Conservation (phyloP, 2,329 filamentous ascomycete species). For the Aspergillus costaricaensis region DNA sequence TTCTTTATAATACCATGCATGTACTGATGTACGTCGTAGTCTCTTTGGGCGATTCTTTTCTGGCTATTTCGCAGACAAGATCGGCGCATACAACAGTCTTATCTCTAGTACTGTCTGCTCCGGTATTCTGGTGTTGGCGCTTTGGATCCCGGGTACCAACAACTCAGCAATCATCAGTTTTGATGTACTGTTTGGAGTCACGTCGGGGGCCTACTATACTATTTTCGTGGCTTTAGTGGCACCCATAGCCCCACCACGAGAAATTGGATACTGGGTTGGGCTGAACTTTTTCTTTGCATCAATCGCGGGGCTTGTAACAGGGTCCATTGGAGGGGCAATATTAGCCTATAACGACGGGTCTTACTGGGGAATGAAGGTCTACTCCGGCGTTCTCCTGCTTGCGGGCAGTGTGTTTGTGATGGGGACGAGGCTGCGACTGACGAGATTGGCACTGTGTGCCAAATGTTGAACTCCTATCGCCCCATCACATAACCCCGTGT, state of each 20-base stretch:
- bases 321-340: conserved; percentile 66
- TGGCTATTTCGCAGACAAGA: conserved; percentile 17
- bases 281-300: conserved; percentile 61
- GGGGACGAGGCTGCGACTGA: background rate
- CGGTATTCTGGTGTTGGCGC: conserved; percentile 18
- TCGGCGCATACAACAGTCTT: conserved; percentile 24
- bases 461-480: background rate
- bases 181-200: conserved; percentile 65
- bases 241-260: conserved; percentile 66
- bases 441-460: background rate
- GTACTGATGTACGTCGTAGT: conserved; percentile 5
- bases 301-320: conserved; percentile 65
- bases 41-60: conserved; percentile 23
- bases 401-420: conserved; percentile 32
- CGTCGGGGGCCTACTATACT: conserved; percentile 63
- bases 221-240: conserved; percentile 60
- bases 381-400: conserved; percentile 58
- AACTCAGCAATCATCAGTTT: conserved; percentile 63
- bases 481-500: too few species aligned
- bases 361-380: conserved; percentile 64
- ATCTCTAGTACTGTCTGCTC: conserved; percentile 12
- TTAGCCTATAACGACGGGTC: conserved; percentile 53
- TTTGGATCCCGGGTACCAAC: conserved; percentile 37
- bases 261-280: conserved; percentile 68
- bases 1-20: background rate